Evolutionary conservation across 2,329 filamentous ascomycete species (phyloP).

Genomic region (Aspergillus neoniger): DNA sequence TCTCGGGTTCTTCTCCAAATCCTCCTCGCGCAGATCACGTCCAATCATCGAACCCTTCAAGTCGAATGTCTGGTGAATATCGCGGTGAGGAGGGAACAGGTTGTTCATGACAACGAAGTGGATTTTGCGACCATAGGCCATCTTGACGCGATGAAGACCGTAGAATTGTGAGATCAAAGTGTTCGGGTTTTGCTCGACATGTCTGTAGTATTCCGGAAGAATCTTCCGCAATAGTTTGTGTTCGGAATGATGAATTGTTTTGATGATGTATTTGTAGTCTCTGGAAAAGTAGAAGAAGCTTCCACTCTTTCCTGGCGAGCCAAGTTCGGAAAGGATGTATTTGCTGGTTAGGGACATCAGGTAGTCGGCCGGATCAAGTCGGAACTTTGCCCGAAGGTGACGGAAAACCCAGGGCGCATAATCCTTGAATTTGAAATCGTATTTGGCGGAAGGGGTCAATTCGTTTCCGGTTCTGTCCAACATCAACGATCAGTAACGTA

Average conservation of each 20-base stretch:
- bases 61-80: conserved; percentile 97
- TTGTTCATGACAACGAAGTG: conserved; percentile 99
- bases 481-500: conserved; percentile 23
- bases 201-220: conserved; percentile 86
- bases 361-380: conserved; percentile 94
- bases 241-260: conserved; percentile 95
- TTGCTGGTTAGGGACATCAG: conserved; percentile 97
- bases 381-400: conserved; percentile 81
- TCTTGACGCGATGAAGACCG: conserved; percentile 94
- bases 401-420: conserved; percentile 99
- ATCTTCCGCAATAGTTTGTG: conserved; percentile 53
- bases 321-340: conserved; percentile 95
- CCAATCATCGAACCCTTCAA: conserved; percentile 95
- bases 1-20: conserved; percentile 82
- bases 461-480: conserved; percentile 81
- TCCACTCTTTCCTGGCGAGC: conserved; percentile 95
- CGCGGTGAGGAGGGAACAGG: conserved; percentile 92
- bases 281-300: conserved; percentile 99
- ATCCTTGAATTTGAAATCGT: conserved; percentile 99
- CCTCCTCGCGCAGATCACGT: conserved; percentile 85
- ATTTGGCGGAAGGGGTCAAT: conserved; percentile 95
- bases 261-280: conserved; percentile 99
- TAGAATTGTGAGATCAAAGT: conserved; percentile 98
- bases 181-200: conserved; percentile 91
- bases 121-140: conserved; percentile 96